Conservation (phyloP, 371 early-diverging fungal species). For the Saksenaea oblongispora region DNA sequence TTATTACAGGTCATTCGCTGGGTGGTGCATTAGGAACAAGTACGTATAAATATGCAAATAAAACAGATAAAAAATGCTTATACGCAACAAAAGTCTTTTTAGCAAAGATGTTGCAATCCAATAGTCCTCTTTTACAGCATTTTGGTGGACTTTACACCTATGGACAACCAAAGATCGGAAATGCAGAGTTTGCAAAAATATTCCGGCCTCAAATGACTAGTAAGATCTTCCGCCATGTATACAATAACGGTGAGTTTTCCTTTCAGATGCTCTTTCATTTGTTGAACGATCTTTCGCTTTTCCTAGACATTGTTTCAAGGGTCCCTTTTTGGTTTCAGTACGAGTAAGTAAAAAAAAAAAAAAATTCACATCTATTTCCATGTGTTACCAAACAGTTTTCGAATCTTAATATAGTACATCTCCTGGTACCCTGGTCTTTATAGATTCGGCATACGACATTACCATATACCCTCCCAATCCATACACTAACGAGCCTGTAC, state of each 20-base stretch:
- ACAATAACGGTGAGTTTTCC: conserved; percentile 48
- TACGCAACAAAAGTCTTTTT: conserved; percentile 42
- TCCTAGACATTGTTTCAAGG: conserved; percentile 43
- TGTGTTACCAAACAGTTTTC: background rate
- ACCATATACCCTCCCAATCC: conserved; percentile 64
- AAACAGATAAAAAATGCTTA: too few species aligned
- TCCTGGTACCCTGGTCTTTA: conserved; percentile 62
- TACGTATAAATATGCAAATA: conserved; percentile 16
- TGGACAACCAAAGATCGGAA: conserved; percentile 61
- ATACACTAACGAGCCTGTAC: conserved; percentile 55
- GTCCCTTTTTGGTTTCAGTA: conserved; percentile 29
- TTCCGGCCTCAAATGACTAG: conserved; percentile 51
- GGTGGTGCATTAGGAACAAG: conserved; percentile 49
- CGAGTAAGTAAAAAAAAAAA: conserved; percentile 15
- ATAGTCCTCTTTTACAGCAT: conserved; percentile 52
- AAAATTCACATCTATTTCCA: background rate
- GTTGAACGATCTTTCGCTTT: too few species aligned
- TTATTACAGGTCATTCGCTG: conserved; percentile 48
- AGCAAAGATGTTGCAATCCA: conserved; percentile 60
- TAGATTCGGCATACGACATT: conserved; percentile 53
- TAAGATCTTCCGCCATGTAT: conserved; percentile 61
- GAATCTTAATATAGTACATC: conserved; percentile 37
- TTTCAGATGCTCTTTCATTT: too few species aligned
- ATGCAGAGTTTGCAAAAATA: conserved; percentile 51
- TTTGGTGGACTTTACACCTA: conserved; percentile 62